Evolutionary conservation across 257 asterid genomes (phyloP), one percentile per base, ranked within the genome.

Genomic region (Striga asiatica): DNA sequence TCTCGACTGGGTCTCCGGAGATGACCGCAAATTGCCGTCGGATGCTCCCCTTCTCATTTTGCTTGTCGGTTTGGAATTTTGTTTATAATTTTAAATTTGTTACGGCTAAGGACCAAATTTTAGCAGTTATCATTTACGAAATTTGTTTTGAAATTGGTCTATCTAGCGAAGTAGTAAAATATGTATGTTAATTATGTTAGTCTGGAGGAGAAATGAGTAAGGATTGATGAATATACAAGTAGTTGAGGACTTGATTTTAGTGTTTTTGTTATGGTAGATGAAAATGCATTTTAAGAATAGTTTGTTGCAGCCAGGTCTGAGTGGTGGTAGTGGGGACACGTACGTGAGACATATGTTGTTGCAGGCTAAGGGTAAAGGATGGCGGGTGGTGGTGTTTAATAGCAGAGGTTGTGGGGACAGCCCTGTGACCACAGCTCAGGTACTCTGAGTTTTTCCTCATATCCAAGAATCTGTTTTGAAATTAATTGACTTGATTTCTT

Each of bases 341-440:
- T 91, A 91, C 6, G 96, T 91, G 31, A 82, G 96, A 78, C 96
- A 87, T 81, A 87, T 82, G 96, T 71, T 84, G 56, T 56, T 78
- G 68, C 76, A 76, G 69, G 98, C 96, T n/a, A 66, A 83, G 79
- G 76, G 69, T 58, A 70, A 68, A 62, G 92, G 95, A 29, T 91
- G 95, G 95, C 80, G 98, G 31, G 78, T 58, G 54, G 89, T 87
- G 66, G 98, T 87, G 53, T 87, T 91, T 67, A 91, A 91, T 62
- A 82, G 98, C 71, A 74, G 98, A 73, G 95, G 94, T 8, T 91
- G 98, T 69, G 95, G 95, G 29, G 21, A 72, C 48, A 84, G 95
- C 77, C 98, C 98, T 17, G 95, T 91, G 47, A 87, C 83, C 61
- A 84, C 98, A 11, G 71, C 96, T 61, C 96, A 91, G 96, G 98